Evolutionary conservation across 768 basidiomycete species (phyloP).

Genomic region (Tylopilus plumbeoviolaceoides): DNA sequence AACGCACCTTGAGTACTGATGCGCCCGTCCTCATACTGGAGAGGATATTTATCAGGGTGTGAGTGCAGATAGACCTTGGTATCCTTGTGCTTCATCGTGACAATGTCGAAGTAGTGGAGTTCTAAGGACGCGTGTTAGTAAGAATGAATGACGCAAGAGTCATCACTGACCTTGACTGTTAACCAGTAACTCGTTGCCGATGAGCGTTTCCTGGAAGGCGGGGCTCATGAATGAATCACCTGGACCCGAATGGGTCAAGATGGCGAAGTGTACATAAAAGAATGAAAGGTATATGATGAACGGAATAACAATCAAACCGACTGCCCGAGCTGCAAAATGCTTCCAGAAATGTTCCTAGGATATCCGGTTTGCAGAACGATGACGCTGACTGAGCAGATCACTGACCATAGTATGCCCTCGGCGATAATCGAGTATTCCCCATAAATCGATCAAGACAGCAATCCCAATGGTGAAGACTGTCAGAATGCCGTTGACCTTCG

Average conservation of each 20-base stretch:
- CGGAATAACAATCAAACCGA: conserved; percentile 86
- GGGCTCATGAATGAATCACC: conserved; percentile 98
- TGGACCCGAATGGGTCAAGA: conserved; percentile 84
- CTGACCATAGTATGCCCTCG: conserved; percentile 76
- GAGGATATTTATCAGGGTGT: conserved; percentile 84
- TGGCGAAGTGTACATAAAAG: conserved; percentile 92
- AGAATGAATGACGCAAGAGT: not conserved
- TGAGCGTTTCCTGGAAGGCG: conserved; percentile 92
- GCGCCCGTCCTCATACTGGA: conserved; percentile 93
- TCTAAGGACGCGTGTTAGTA: conserved; percentile 47
- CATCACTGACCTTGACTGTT: conserved; percentile 76
- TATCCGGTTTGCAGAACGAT: not conserved
- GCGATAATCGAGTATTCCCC: conserved; percentile 86
- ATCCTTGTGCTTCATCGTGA: conserved; percentile 88
- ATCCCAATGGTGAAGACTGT: conserved; percentile 86
- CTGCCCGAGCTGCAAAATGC: conserved; percentile 82
- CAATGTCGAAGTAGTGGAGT: conserved; percentile 86
- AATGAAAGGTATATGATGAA: conserved; percentile 88
- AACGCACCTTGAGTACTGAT: conserved; percentile 81
- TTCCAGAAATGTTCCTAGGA: conserved; percentile 79
- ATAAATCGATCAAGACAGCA: conserved; percentile 90
- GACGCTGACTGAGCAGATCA: not conserved
- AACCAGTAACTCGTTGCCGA: conserved; percentile 86
- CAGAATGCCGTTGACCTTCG: conserved; percentile 95
- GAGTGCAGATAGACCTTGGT: conserved; percentile 94